phyloP scores from a whole-genome alignment of 345 rosid genomes.

The Balakata baccata region DNA sequence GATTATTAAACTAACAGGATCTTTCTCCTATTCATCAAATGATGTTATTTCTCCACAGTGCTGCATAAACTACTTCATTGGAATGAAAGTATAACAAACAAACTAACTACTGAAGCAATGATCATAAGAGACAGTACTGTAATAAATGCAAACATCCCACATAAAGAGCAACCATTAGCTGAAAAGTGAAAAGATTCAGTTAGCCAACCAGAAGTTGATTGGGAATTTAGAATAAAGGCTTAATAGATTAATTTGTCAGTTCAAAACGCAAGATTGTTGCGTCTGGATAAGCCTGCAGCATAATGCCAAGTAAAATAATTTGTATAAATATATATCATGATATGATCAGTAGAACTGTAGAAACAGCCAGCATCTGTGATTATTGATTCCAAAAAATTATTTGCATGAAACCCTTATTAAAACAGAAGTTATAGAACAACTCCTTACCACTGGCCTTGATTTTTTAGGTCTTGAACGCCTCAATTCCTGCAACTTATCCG shows the following conservation, averaged over 20 bases:
- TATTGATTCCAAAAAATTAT: background rate
- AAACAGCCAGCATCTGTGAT: background rate
- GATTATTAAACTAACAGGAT: background rate
- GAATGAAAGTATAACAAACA: background rate
- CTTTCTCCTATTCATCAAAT: background rate
- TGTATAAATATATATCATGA: background rate
- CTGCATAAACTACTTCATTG: background rate
- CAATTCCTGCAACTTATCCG: slow-evolving; percentile 51
- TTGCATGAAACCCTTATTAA: background rate
- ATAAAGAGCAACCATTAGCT: background rate
- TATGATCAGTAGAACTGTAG: background rate
- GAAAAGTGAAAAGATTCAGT: background rate
- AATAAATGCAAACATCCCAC: background rate
- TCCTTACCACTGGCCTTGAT: slow-evolving; percentile 60
- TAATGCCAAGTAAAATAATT: background rate
- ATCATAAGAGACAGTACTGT: background rate
- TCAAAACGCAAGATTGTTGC: background rate
- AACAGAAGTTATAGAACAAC: background rate
- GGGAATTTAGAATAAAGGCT: background rate
- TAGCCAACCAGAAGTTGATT: background rate
- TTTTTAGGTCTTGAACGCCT: slow-evolving; percentile 73
- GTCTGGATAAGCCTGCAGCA: background rate
- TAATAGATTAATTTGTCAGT: background rate
- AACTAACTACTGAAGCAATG: background rate
- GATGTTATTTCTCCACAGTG: background rate